Evolutionary conservation across 208 protist genomes (phyloP), one percentile per base, ranked within the genome.

Genomic region (Leishmania lainsoni): DNA sequence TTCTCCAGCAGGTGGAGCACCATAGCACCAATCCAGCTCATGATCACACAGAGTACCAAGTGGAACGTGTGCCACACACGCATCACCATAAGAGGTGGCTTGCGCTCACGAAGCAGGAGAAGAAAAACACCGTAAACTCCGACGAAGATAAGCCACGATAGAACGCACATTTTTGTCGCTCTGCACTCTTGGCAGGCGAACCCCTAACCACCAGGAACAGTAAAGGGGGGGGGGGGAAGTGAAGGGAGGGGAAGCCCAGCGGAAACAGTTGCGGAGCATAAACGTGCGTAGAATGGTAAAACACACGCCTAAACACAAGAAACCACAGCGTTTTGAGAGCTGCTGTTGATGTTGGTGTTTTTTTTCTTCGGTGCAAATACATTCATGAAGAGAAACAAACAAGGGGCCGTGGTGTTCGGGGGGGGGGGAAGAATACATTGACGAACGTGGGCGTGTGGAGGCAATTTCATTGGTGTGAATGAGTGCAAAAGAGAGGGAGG

Each of bases 51-150:
- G 35, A 91, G n/a, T 4, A 91, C 26, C 6, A 92, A 59, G 70
- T 90, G 86, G 4, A 90, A 12, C 0, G 86, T 90, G 78, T 91
- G 94, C 93, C 92, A 95, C 74, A 86, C 69, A 0, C 90, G 89
- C 80, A 92, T 87, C 69, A 93, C 86, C 6, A 89, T 48, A 2
- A 93, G 85, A 35, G 93, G 90, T 35, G 90, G 78, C 48, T 65
- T 70, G 39, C 93, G 90, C 68, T 76, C 72, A 39, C 84, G 86
- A 65, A 94, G 66, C 52, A 93, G 78, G 68, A 78, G 84, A 39
- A 94, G 78, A 71, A 94, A 91, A 29, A 51, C 86, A 42, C 76
- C 81, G 54, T 92, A 93, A 65, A 93, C 26, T n/a, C 73, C 81
- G 16, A 76, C 78, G 48, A 84, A 68, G 42, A 83, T 51, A 22